These are phyloP conservation scores for Pholiota adiposa DNA, from an alignment of 1,284 basidiomycete species.

Conservation along the genomic window DNA sequence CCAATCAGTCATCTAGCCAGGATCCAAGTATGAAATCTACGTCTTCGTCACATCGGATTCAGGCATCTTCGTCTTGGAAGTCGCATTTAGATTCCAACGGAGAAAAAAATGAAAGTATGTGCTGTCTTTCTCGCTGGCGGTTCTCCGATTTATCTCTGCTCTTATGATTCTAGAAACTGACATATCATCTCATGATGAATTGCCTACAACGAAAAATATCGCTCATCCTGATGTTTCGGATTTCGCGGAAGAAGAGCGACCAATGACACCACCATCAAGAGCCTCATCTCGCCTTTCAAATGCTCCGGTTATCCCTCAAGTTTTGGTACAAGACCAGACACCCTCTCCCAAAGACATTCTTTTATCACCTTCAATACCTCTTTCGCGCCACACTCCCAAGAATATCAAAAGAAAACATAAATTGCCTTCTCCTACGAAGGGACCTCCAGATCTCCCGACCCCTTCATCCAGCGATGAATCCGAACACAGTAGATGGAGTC, in stretches of 20 bases:
- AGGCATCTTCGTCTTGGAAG: neutral
- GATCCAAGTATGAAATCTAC: neutral
- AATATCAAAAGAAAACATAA: slow-evolving; percentile 52
- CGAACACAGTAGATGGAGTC: slow-evolving; percentile 9
- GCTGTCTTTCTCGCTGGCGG: neutral
- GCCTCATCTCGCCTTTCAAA: neutral
- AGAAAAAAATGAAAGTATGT: slow-evolving; percentile 15
- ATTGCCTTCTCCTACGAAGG: slow-evolving; percentile 65
- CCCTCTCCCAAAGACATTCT: slow-evolving; percentile 25
- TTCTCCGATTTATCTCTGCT: slow-evolving; percentile 4
- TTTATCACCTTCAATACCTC: slow-evolving; percentile 51
- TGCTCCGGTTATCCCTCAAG: neutral
- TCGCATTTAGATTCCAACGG: neutral
- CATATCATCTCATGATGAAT: slow-evolving; percentile 16
- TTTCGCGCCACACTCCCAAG: slow-evolving; percentile 44
- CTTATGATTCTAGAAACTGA: slow-evolving; percentile 13
- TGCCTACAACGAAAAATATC: slow-evolving; percentile 14
- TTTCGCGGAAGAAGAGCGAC: neutral
- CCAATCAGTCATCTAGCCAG: neutral
- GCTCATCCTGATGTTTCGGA: neutral
- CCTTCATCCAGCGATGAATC: slow-evolving; percentile 46
- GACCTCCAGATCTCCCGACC: slow-evolving; percentile 60
- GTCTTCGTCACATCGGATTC: neutral
- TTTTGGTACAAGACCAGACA: slow-evolving; percentile 13
- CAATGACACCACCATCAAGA: neutral